These are phyloP conservation scores for Wickerhamomyces rabaulensis DNA, from an alignment of 805 yeast species.

Conservation along the genomic window DNA sequence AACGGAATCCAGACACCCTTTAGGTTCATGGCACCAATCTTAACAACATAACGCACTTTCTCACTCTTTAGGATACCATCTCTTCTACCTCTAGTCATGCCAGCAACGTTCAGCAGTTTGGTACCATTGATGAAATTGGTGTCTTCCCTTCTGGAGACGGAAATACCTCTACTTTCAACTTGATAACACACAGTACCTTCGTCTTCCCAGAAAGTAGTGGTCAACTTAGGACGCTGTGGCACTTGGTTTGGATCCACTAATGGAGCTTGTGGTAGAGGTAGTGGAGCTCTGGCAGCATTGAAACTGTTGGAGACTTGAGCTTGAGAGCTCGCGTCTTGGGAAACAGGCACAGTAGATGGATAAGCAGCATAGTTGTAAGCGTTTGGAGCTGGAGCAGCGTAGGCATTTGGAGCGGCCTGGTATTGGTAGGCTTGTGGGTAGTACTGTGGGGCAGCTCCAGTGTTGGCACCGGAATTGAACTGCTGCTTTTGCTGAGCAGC, in stretches of 20 bases:
- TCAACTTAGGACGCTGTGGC: slow-evolving; percentile 51
- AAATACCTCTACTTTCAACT: slow-evolving; percentile 63
- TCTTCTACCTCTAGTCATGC: slow-evolving; percentile 68
- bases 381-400: slow-evolving; percentile 1
- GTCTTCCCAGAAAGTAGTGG: slow-evolving; percentile 76
- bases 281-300: slow-evolving; percentile 11
- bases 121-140: slow-evolving; percentile 73
- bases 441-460: not conserved
- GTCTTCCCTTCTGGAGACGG: slow-evolving; percentile 65
- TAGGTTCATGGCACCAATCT: slow-evolving; percentile 70
- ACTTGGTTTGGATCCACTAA: slow-evolving; percentile 22
- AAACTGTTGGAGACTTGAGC: not conserved
- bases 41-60: slow-evolving; percentile 63
- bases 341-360: not conserved
- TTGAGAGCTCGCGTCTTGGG: slow-evolving; percentile 3
- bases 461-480: not conserved
- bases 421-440: slow-evolving; percentile 1
- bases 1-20: slow-evolving; percentile 77
- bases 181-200: slow-evolving; percentile 68
- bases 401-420: not conserved
- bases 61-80: slow-evolving; percentile 67
- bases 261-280: slow-evolving; percentile 14
- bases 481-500: slow-evolving; percentile 9
- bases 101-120: slow-evolving; percentile 61
- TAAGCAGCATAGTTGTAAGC: slow-evolving; percentile 13